These are phyloP conservation scores for Arabis alpina DNA, from an alignment of 345 rosid species.

Conservation along the genomic window DNA sequence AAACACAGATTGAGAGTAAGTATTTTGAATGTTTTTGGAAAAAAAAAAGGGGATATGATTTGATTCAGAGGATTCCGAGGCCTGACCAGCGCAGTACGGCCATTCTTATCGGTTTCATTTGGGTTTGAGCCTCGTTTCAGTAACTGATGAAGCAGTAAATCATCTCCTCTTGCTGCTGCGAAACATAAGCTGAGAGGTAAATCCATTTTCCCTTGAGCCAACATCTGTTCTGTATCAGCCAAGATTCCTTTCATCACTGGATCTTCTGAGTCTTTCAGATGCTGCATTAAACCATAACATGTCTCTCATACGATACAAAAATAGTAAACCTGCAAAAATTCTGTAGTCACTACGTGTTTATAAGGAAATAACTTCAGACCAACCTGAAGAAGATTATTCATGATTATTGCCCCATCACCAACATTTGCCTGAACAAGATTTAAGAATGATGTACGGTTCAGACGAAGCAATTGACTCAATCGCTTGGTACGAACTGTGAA, in stretches of 20 bases:
- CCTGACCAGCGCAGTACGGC: slow-evolving; percentile 70
- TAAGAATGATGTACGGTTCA: slow-evolving; percentile 76
- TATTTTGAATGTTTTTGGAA: neutral
- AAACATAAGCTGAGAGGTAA: slow-evolving; percentile 79
- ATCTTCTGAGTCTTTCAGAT: slow-evolving; percentile 64
- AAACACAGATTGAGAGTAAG: slow-evolving; percentile 3
- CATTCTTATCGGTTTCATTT: slow-evolving; percentile 64
- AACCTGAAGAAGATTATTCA: slow-evolving; percentile 90
- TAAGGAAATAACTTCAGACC: slow-evolving; percentile 24
- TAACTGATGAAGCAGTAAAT: slow-evolving; percentile 69
- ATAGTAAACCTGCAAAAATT: neutral
- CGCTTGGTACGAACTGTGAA: slow-evolving; percentile 84
- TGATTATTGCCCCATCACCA: slow-evolving; percentile 86
- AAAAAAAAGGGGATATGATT: neutral
- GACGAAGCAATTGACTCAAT: slow-evolving; percentile 74
- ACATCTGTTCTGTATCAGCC: slow-evolving; percentile 68
- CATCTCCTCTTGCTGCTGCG: slow-evolving; percentile 87
- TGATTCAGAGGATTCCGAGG: slow-evolving; percentile 9
- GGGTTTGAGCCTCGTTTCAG: slow-evolving; percentile 72
- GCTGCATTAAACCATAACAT: slow-evolving; percentile 52
- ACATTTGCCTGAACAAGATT: slow-evolving; percentile 76
- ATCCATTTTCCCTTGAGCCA: slow-evolving; percentile 79
- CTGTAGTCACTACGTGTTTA: neutral
- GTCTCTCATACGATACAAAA: neutral
- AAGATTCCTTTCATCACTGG: slow-evolving; percentile 65